Evolutionary conservation across 1,284 basidiomycete genomes (phyloP).

Genomic region (Uromyces viciae-fabae): DNA sequence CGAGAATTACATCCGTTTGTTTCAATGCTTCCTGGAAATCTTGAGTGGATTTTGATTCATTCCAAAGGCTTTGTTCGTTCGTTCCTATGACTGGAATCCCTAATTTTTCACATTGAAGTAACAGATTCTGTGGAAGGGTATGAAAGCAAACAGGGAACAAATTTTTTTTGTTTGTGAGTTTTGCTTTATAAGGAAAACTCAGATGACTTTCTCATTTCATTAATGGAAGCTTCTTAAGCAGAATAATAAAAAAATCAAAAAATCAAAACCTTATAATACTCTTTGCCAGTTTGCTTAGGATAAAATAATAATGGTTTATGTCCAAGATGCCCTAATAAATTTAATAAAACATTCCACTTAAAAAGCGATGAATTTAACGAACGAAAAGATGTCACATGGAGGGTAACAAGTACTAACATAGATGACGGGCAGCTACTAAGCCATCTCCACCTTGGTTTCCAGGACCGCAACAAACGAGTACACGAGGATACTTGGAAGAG

Average conservation of each 20-base stretch:
- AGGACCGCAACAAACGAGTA: slow-evolving; percentile 90
- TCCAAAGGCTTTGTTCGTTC: slow-evolving; percentile 50
- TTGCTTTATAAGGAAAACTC: too few species aligned
- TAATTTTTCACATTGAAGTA: slow-evolving; percentile 82
- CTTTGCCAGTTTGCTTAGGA: slow-evolving; percentile 67
- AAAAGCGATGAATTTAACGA: too few species aligned
- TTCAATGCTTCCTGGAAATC: slow-evolving; percentile 61
- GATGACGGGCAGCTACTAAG: slow-evolving; percentile 88
- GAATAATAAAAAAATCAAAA: neutral
- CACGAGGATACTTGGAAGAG: slow-evolving; percentile 64
- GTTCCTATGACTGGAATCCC: slow-evolving; percentile 60
- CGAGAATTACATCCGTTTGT: slow-evolving; percentile 77
- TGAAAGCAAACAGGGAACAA: neutral
- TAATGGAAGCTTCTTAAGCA: neutral
- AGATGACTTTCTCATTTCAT: too few species aligned
- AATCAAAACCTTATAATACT: slow-evolving; percentile 5
- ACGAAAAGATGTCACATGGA: neutral
- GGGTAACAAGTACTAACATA: slow-evolving; percentile 68
- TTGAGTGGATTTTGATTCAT: slow-evolving; percentile 47
- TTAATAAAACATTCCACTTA: neutral
- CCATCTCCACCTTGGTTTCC: slow-evolving; percentile 90
- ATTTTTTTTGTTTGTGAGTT: too few species aligned
- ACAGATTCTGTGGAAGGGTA: slow-evolving; percentile 62
- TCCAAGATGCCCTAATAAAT: slow-evolving; percentile 72
- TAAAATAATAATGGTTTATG: slow-evolving; percentile 81